Percentiles rank a stretch among this genome's conserved stretches.
These are phyloP conservation scores for Fistulinella prunicolor DNA, from an alignment of 768 basidiomycete species.

Conservation along the genomic window DNA sequence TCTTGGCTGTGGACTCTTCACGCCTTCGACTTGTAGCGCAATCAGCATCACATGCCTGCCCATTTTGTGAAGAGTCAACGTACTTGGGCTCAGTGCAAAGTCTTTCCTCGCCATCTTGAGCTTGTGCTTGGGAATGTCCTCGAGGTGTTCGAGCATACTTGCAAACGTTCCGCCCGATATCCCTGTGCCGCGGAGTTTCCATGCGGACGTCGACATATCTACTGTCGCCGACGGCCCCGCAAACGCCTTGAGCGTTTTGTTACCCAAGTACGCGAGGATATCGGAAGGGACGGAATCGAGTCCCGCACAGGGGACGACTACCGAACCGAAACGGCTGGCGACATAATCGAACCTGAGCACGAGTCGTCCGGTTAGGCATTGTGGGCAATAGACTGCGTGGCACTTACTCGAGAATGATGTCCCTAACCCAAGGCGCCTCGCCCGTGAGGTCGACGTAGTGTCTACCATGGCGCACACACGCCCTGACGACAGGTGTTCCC, in stretches of 20 bases:
- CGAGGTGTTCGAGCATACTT: slow-evolving; percentile 31
- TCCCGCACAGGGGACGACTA: slow-evolving; percentile 78
- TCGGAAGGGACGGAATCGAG: slow-evolving; percentile 81
- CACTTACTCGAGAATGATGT: slow-evolving; percentile 58
- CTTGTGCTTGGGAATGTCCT: slow-evolving; percentile 34
- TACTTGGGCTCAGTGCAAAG: slow-evolving; percentile 46
- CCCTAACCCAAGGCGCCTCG: slow-evolving; percentile 63
- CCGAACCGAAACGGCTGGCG: slow-evolving; percentile 65
- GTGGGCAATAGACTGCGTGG: slow-evolving; percentile 2
- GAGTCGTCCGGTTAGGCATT: slow-evolving; percentile 9
- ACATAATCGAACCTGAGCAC: slow-evolving; percentile 60
- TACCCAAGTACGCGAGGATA: slow-evolving; percentile 61
- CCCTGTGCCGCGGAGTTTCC: slow-evolving; percentile 29
- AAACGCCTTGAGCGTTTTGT: slow-evolving; percentile 59
- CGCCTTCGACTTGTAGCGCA: slow-evolving; percentile 30
- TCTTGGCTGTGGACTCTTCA: slow-evolving; percentile 25
- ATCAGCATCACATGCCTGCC: slow-evolving; percentile 1
- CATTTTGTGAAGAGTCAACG: slow-evolving; percentile 6
- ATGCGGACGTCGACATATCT: slow-evolving; percentile 56
- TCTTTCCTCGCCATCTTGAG: slow-evolving; percentile 29
- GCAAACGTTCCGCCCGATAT: slow-evolving; percentile 39
- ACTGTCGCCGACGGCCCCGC: slow-evolving; percentile 37
- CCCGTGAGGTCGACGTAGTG: slow-evolving; percentile 89
- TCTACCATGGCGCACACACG: slow-evolving; percentile 68
- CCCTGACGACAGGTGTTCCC: slow-evolving; percentile 75